A percentile compares a stretch with the other conserved stretches of the same genome.
Conservation (phyloP, 345 rosid genomes). For the Chamaenerion angustifolium region DNA sequence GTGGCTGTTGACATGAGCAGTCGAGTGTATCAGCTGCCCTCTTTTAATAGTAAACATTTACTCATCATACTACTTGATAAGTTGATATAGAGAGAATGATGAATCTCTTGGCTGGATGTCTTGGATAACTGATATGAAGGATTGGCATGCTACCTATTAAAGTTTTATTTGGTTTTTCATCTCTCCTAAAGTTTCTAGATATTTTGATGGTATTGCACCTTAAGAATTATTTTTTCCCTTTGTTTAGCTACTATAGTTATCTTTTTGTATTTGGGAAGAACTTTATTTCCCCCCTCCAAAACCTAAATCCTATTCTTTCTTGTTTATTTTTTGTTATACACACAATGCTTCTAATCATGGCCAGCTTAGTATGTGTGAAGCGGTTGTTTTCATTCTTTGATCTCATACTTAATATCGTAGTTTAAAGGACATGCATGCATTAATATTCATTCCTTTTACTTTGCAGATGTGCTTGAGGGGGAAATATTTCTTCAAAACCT, state of each 20-base stretch:
- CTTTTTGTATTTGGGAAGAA: neutral
- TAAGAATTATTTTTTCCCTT: too few relatives aligned
- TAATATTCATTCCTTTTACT: constrained; percentile 7
- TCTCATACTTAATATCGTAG: too few relatives aligned
- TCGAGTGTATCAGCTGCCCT: constrained; percentile 63
- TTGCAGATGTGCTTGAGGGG: constrained; percentile 85
- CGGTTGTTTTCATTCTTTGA: constrained; percentile 3
- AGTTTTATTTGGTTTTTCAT: too few relatives aligned
- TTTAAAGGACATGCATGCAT: neutral
- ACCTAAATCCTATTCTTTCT: neutral
- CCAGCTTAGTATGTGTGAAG: too few relatives aligned
- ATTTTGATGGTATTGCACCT: too few relatives aligned
- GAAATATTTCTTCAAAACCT: constrained; percentile 94
- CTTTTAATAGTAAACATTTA: constrained; percentile 53
- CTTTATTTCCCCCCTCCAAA: neutral
- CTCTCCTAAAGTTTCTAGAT: too few relatives aligned
- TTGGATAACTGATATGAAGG: too few relatives aligned
- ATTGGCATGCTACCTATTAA: too few relatives aligned
- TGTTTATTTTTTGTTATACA: too few relatives aligned
- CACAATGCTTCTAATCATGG: too few relatives aligned
- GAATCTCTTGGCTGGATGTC: too few relatives aligned
- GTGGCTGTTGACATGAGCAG: constrained; percentile 75
- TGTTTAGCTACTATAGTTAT: neutral
- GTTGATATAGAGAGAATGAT: too few relatives aligned
- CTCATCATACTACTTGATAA: neutral